These are phyloP conservation scores for Ceratobasidium sp. DNA, from an alignment of 1,284 basidiomycete genomes.

Conservation along the genomic window DNA sequence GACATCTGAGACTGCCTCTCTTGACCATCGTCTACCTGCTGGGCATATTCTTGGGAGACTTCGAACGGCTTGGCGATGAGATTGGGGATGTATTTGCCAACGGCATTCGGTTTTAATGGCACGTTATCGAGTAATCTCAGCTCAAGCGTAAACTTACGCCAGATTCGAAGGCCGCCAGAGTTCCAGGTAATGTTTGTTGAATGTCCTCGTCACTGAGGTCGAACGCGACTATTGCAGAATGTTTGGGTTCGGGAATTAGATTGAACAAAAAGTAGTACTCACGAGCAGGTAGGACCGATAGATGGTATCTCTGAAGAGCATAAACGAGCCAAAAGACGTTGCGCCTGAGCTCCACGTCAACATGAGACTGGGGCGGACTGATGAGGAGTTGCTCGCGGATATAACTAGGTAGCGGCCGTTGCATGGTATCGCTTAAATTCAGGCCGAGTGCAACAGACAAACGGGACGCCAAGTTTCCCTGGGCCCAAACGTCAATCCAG, in stretches of 20 bases:
- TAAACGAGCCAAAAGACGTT: constrained; percentile 36
- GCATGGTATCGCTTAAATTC: background rate
- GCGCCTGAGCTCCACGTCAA: constrained; percentile 28
- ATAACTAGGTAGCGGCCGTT: background rate
- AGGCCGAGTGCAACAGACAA: constrained; percentile 9
- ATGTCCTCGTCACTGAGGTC: constrained; percentile 41
- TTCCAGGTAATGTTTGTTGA: constrained; percentile 39
- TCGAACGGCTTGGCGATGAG: background rate
- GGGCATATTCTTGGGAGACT: background rate
- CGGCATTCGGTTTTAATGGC: too few relatives aligned
- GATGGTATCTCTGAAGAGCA: constrained; percentile 13
- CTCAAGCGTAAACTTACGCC: constrained; percentile 8
- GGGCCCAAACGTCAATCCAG: constrained; percentile 14
- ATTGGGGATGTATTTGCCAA: too few relatives aligned
- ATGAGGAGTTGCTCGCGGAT: constrained; percentile 14
- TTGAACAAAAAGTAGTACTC: background rate
- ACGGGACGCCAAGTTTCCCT: background rate
- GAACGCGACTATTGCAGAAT: background rate
- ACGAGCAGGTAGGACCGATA: background rate
- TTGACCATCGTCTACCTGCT: constrained; percentile 18
- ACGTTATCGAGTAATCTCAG: too few relatives aligned
- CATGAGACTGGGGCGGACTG: background rate
- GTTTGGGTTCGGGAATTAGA: background rate
- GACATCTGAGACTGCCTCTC: constrained; percentile 15
- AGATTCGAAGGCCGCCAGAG: constrained; percentile 18